phyloP scores from a whole-genome alignment of 176 grass and related monocot species.

The Ananas comosus region DNA sequence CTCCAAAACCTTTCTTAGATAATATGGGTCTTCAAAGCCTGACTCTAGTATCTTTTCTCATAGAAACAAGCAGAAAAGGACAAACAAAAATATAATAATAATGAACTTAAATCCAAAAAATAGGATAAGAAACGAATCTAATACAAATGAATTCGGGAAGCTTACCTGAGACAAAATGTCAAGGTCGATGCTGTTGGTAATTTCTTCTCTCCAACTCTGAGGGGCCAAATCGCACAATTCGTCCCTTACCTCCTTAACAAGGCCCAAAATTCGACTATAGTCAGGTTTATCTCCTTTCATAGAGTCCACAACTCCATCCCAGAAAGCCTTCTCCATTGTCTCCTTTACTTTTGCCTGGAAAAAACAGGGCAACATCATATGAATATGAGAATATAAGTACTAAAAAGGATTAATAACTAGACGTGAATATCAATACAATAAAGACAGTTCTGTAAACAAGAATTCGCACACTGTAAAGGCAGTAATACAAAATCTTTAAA shows the following conservation, averaged over 20 bases:
- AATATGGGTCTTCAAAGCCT: slow-evolving; percentile 43
- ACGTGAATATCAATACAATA: not conserved
- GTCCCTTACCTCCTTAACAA: slow-evolving; percentile 85
- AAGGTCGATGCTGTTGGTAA: slow-evolving; percentile 65
- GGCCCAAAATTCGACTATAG: slow-evolving; percentile 50
- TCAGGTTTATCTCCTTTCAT: slow-evolving; percentile 67
- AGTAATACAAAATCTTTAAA: too few species aligned
- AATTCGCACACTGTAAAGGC: too few species aligned
- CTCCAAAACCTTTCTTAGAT: slow-evolving; percentile 73
- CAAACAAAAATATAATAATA: not conserved
- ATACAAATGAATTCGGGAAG: not conserved
- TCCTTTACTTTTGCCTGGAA: slow-evolving; percentile 52
- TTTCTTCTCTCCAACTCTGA: slow-evolving; percentile 61
- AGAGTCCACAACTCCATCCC: slow-evolving; percentile 63
- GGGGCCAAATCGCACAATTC: slow-evolving; percentile 78
- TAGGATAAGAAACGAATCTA: not conserved
- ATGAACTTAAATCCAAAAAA: not conserved
- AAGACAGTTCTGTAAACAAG: not conserved
- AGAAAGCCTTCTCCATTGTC: slow-evolving; percentile 84
- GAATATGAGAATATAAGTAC: not conserved
- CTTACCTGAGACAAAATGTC: slow-evolving; percentile 83
- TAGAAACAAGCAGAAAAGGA: slow-evolving; percentile 2
- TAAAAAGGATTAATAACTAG: not conserved
- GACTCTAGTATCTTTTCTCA: slow-evolving; percentile 55
- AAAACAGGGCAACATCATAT: not conserved